Evolutionary conservation across 129 eudicot genomes (phyloP).

Genomic region (Flaveria brownii): DNA sequence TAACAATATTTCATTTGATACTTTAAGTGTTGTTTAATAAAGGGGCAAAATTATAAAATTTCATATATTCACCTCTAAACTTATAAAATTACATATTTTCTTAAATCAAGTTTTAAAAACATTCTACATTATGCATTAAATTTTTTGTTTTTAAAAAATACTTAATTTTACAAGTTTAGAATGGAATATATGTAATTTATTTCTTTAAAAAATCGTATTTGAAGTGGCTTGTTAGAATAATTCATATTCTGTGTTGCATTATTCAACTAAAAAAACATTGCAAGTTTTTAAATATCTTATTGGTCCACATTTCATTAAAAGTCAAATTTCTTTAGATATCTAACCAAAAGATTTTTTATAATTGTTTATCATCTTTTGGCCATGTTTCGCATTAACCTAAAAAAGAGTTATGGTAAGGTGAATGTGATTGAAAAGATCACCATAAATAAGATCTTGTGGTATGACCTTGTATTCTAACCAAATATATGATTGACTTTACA

Average conservation of each 20-base stretch:
- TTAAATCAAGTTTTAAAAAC: no score
- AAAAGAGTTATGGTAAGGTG: neutral
- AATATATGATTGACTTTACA: no score
- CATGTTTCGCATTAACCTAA: neutral
- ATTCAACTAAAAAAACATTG: neutral
- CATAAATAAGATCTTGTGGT: no score
- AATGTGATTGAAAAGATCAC: no score
- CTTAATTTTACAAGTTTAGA: no score
- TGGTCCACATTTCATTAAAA: neutral
- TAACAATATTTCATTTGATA: neutral
- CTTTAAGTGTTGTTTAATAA: neutral
- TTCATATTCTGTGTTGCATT: neutral
- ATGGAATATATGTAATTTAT: no score
- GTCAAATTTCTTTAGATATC: neutral
- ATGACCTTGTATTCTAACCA: no score
- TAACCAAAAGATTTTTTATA: neutral
- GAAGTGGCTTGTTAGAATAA: neutral
- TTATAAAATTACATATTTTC: no score
- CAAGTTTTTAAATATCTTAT: neutral
- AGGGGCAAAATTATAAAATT: no score
- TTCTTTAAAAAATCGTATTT: neutral
- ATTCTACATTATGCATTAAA: no score
- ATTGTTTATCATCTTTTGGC: neutral
- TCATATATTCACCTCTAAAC: no score
- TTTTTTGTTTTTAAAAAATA: no score